Conservation (phyloP, 108 stramenopile genomes). For the Chaetoceros tenuissimus region DNA sequence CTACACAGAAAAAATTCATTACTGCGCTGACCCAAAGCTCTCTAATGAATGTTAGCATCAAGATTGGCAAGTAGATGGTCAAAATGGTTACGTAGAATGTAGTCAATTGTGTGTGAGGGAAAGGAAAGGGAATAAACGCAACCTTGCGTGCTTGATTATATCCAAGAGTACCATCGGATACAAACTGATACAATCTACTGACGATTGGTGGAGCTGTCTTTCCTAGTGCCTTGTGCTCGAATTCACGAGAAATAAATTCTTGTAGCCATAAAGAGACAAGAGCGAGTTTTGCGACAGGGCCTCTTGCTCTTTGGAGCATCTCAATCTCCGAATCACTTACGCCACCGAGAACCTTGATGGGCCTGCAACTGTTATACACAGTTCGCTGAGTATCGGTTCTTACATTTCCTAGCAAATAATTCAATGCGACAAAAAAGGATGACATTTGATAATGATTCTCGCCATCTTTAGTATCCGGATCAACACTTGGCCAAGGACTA, state of each 20-base stretch:
- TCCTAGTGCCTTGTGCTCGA: constrained; percentile 49
- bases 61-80: constrained; percentile 35
- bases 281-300: constrained; percentile 60
- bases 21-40: constrained; percentile 30
- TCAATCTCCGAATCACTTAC: constrained; percentile 54
- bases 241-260: constrained; percentile 67
- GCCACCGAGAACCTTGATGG: constrained; percentile 67
- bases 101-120: constrained; percentile 60
- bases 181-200: constrained; percentile 45
- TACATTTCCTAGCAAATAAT: constrained; percentile 38
- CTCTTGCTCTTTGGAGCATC: constrained; percentile 54
- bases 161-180: constrained; percentile 41
- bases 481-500: constrained; percentile 54
- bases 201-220: constrained; percentile 50
- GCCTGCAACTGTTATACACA: constrained; percentile 58
- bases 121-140: constrained; percentile 73
- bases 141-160: constrained; percentile 78
- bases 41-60: constrained; percentile 52
- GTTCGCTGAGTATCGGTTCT: constrained; percentile 36
- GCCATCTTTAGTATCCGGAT: constrained; percentile 22
- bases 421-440: constrained; percentile 9
- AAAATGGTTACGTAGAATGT: constrained; percentile 33
- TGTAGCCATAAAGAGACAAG: constrained; percentile 56
- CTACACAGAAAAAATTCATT: constrained; percentile 46
- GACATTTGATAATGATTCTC: constrained; percentile 5